phyloP scores from a whole-genome alignment of 176 grass and related monocot genomes.

The Otatea glauca region DNA sequence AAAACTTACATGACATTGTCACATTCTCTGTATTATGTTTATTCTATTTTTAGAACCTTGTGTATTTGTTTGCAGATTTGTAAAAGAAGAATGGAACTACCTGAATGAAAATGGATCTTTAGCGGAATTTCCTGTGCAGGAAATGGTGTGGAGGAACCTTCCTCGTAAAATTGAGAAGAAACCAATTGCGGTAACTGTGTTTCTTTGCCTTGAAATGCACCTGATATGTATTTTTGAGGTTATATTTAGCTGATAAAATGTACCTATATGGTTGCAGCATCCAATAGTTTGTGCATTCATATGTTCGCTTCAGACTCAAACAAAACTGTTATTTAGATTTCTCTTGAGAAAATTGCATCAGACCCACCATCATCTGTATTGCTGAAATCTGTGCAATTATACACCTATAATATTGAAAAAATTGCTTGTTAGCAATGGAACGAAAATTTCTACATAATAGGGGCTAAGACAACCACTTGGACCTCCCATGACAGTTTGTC shows the following conservation, averaged over 20 bases:
- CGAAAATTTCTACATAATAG: neutral
- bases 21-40: constrained; percentile 34
- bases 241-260: constrained; percentile 9
- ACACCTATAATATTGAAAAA: neutral
- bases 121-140: constrained; percentile 53
- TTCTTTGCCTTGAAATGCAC: neutral
- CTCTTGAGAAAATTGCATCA: constrained; percentile 17
- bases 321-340: constrained; percentile 9
- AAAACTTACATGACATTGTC: neutral
- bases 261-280: constrained; percentile 1
- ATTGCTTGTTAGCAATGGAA: neutral
- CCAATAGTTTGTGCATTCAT: neutral
- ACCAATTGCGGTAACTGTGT: constrained; percentile 52
- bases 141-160: constrained; percentile 67
- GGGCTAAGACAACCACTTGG: neutral
- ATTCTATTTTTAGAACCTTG: constrained; percentile 3
- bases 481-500: neutral
- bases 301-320: neutral
- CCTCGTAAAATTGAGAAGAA: constrained; percentile 72
- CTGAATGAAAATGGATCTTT: constrained; percentile 52
- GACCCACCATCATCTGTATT: neutral
- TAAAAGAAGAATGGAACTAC: constrained; percentile 84
- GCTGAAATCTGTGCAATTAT: constrained; percentile 2
- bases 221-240: neutral
- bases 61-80: constrained; percentile 56